Evolutionary conservation across 352 stramenopile genomes (phyloP).

Genomic region (Aphanomyces euteiches): DNA sequence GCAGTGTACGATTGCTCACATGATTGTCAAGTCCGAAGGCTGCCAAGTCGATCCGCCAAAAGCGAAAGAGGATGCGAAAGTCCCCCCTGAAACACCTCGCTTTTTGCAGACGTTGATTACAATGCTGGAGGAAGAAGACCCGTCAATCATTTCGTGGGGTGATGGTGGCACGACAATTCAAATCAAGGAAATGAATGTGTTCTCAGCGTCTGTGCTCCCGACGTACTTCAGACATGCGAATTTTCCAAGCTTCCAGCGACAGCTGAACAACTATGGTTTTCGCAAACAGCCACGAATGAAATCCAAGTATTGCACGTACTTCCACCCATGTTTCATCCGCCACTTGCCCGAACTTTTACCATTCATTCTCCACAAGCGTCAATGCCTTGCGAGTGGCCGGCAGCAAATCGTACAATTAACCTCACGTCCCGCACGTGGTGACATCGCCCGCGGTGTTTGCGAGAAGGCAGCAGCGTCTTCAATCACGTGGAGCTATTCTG

Average conservation of each 20-base stretch:
- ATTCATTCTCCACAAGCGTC: background rate
- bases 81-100: background rate
- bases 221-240: conserved; percentile 15
- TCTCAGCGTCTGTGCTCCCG: conserved; percentile 33
- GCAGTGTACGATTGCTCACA: too few species aligned
- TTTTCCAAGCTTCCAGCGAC: conserved; percentile 72
- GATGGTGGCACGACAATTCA: conserved; percentile 5
- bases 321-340: background rate
- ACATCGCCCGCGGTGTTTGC: too few species aligned
- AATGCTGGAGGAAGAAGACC: background rate
- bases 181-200: conserved; percentile 49
- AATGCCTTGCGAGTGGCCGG: too few species aligned
- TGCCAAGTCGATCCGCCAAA: too few species aligned
- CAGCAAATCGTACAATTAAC: too few species aligned
- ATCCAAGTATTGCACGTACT: background rate
- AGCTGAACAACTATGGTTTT: conserved; percentile 92
- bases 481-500: too few species aligned
- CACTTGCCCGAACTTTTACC: background rate
- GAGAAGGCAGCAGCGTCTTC: too few species aligned
- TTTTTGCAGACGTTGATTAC: background rate
- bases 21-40: too few species aligned
- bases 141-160: background rate
- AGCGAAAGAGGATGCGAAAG: too few species aligned
- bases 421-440: too few species aligned
- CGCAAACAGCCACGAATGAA: conserved; percentile 50